Base-by-base conservation (phyloP, 2,329 filamentous ascomycete genomes). In the Trichoderma polysporum region DNA sequence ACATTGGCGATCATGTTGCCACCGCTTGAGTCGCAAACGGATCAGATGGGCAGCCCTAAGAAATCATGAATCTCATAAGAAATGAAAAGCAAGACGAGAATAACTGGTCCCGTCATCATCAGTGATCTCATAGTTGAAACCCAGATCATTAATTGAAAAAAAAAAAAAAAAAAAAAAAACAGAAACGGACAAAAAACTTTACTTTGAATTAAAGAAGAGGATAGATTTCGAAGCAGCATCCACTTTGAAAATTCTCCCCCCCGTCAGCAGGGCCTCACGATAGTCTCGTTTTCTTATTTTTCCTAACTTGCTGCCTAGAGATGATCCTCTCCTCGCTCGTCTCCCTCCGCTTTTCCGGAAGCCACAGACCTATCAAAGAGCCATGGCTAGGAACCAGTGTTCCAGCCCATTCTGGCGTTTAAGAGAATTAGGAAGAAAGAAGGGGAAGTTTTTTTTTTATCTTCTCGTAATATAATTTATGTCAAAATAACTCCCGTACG, bases 191-290 rank as follows among this genome's bases (percentile, higher is more conserved):
- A 31, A 19, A 54, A 54, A 19, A n/a, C n/a, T n/a, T n/a, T n/a
- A n/a, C n/a, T 22, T 10, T 12, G 41, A 45, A 10, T 0, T 2
- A 57, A n/a, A 19, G 19, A 31, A 19, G 12, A 9, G 19, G 53
- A 41, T 17, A 45, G 25, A 39, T 54, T 54, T 22, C 17, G 33
- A 39, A 35, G 54, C 62, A 27, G 62, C 62, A 65, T 19, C 61
- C 61, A 64, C 50, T 33, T 37, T 47, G 22, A 49, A 50, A 65
- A 65, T 33, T 37, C 29, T 33, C 41, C 62, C 17, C 39, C 17
- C 52, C 37, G 53, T 65, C 62, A 65, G 52, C 62, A 49, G 63
- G 54, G 10, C 52, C 53, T 66, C 63, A 66, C 53, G 63, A 66
- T 66, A 52, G 53, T 50, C 15, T 66, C 53, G 15, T 52, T 22